Evolutionary conservation across 768 basidiomycete genomes (phyloP).

Genomic region (Pulveroboletus ravenelii): DNA sequence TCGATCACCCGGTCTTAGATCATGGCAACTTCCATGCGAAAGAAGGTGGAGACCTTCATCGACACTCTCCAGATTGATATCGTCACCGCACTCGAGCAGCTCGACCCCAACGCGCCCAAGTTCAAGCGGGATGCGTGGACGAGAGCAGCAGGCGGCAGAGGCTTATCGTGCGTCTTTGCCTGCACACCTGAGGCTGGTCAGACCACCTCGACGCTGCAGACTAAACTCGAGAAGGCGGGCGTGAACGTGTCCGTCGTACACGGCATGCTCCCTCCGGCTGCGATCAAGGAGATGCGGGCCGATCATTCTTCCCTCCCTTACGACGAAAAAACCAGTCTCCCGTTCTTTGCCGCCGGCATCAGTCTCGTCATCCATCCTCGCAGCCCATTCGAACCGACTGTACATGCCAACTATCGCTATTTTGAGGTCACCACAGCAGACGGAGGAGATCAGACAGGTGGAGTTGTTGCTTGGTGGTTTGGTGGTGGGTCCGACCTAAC

Average conservation of each 20-base stretch:
- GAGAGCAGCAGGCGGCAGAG: conserved; percentile 63
- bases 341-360: conserved; percentile 91
- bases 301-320: conserved; percentile 79
- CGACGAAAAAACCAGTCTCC: conserved; percentile 57
- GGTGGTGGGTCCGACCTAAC: conserved; percentile 95
- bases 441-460: conserved; percentile 37
- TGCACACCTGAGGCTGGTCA: conserved; percentile 31
- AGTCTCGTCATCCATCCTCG: conserved; percentile 91
- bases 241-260: conserved; percentile 93
- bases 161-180: conserved; percentile 80
- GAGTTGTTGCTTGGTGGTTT: conserved; percentile 93
- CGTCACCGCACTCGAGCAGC: conserved; percentile 66
- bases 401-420: conserved; percentile 96
- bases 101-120: conserved; percentile 64
- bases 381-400: conserved; percentile 90
- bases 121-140: conserved; percentile 84
- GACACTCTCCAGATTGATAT: conserved; percentile 74
- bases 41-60: conserved; percentile 74
- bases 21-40: conserved; percentile 53
- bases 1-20: background rate
- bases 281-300: conserved; percentile 91
- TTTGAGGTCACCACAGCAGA: conserved; percentile 72
- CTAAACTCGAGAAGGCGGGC: conserved; percentile 90
- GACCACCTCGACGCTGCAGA: conserved; percentile 33
- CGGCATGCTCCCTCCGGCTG: conserved; percentile 80